Percentiles rank a stretch among this genome's conserved stretches.
Conservation (phyloP, 2,329 filamentous ascomycete species). For the Calycina herbarum region DNA sequence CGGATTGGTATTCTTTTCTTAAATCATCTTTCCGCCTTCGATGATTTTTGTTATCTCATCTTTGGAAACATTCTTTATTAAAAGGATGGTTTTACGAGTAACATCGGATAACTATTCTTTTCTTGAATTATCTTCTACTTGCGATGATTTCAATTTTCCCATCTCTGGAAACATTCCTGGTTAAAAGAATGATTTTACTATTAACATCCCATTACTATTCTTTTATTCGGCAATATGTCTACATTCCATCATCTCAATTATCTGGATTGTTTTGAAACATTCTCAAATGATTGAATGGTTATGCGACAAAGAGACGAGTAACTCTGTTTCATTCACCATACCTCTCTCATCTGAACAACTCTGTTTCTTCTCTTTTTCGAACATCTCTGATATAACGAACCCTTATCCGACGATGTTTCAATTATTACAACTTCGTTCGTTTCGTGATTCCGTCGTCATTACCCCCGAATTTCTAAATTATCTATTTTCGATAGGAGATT, state of each 20-base stretch:
- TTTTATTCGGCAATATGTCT: background rate
- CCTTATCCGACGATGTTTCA: too few relatives aligned
- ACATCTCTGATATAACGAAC: background rate
- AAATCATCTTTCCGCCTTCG: background rate
- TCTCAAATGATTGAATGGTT: background rate
- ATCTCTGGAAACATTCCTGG: background rate
- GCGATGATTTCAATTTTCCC: background rate
- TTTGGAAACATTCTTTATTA: background rate
- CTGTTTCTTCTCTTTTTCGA: background rate
- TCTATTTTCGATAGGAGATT: background rate
- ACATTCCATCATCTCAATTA: background rate
- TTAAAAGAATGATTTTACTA: background rate
- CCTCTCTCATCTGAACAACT: background rate
- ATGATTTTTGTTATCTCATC: background rate
- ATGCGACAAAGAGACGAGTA: background rate
- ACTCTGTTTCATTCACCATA: background rate
- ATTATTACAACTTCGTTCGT: background rate
- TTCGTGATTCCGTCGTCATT: background rate
- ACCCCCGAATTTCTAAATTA: background rate
- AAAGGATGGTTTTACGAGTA: background rate
- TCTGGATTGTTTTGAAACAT: background rate
- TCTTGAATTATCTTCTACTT: background rate
- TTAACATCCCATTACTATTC: background rate
- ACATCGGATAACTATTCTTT: background rate
- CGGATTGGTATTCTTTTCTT: background rate